Evolutionary conservation across 2,329 filamentous ascomycete species (phyloP).

Genomic region (Talaromyces sp.): DNA sequence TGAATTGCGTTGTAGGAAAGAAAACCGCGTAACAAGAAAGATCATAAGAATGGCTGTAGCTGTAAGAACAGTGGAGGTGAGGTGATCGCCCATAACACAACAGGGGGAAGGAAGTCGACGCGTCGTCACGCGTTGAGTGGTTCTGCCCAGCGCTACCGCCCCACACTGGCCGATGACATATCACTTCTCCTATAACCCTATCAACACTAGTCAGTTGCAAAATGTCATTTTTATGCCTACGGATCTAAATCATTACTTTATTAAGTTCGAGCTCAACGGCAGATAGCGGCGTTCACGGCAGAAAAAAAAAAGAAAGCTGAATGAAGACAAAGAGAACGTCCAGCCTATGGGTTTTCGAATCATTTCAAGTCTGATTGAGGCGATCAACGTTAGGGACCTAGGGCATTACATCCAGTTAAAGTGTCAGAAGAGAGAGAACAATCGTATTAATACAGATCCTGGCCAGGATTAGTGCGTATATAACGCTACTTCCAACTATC

Average conservation of each 20-base stretch:
- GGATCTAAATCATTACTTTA: no score
- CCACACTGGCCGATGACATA: not conserved
- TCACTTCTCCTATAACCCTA: no score
- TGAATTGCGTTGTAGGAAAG: not conserved
- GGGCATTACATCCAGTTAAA: not conserved
- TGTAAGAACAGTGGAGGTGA: not conserved
- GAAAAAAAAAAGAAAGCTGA: no score
- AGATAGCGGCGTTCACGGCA: no score
- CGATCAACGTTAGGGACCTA: no score
- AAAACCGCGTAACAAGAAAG: not conserved
- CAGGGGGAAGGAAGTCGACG: not conserved
- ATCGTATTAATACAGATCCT: not conserved
- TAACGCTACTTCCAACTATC: no score
- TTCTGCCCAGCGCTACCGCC: slow-evolving; percentile 3
- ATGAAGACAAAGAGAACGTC: no score
- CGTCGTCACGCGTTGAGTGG: slow-evolving; percentile 34
- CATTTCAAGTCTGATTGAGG: no score
- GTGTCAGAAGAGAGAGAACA: not conserved
- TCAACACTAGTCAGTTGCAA: no score
- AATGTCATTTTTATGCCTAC: no score
- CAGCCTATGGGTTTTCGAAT: no score
- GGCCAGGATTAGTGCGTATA: not conserved
- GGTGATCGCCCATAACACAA: not conserved
- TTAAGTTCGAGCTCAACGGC: no score
- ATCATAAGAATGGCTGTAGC: not conserved